Evolutionary conservation across 164 flowering plant genomes (phyloP).

Genomic region (Hamamelis virginiana): DNA sequence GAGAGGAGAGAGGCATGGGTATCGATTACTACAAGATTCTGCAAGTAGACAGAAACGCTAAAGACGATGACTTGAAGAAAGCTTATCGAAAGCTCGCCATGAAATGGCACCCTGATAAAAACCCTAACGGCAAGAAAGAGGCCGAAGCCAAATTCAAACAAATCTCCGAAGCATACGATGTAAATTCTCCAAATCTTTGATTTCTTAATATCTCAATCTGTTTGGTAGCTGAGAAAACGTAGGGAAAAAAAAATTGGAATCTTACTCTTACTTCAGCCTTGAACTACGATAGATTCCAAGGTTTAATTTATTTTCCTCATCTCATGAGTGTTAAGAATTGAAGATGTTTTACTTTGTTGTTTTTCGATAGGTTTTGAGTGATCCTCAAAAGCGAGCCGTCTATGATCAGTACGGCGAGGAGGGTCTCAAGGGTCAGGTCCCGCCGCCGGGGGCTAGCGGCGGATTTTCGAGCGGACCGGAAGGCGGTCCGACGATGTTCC

Average conservation of each 20-base stretch:
- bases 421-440: conserved; percentile 75
- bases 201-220: too few relatives aligned
- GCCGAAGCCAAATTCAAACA: conserved; percentile 94
- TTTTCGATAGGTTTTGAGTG: conserved; percentile 70
- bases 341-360: not conserved
- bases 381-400: conserved; percentile 76
- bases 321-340: too few relatives aligned
- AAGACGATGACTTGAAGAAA: conserved; percentile 89
- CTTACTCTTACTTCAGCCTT: too few relatives aligned
- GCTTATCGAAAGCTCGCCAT: conserved; percentile 89
- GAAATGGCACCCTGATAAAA: conserved; percentile 97
- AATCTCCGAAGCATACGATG: conserved; percentile 96
- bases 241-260: too few relatives aligned
- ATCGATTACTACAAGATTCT: conserved; percentile 84
- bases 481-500: conserved; percentile 45
- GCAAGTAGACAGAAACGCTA: conserved; percentile 70
- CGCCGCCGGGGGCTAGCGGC: conserved; percentile 65
- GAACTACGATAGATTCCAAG: too few relatives aligned
- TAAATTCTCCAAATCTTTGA: conserved; percentile 19
- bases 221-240: too few relatives aligned
- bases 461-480: conserved; percentile 35
- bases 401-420: conserved; percentile 95
- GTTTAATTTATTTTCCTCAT: not conserved
- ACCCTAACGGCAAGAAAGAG: conserved; percentile 84
- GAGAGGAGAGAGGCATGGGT: conserved; percentile 53